Conservation (phyloP, 148 eudicot genomes). For the Cornus kousa region DNA sequence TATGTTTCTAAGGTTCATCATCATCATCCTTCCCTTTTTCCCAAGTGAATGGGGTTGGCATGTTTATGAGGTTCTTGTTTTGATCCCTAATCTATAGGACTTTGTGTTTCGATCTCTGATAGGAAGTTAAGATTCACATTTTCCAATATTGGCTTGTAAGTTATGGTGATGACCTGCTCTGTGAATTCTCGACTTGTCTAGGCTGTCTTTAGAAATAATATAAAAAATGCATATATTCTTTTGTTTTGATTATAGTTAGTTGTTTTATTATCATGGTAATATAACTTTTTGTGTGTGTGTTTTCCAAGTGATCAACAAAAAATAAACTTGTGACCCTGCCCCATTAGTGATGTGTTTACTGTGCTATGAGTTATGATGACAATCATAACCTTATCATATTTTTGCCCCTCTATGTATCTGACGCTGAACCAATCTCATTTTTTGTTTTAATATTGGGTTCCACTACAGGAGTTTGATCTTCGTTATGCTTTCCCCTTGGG, state of each 20-base stretch:
- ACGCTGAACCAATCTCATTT: not conserved
- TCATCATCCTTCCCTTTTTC: no score
- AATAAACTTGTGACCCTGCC: not conserved
- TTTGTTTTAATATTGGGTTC: not conserved
- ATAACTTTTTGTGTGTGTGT: not conserved
- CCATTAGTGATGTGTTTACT: slow-evolving; percentile 1
- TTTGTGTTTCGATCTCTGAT: not conserved
- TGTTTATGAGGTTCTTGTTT: no score
- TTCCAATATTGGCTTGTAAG: not conserved
- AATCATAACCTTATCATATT: no score
- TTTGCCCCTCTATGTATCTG: not conserved
- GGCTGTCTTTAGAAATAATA: not conserved
- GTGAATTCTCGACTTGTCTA: not conserved
- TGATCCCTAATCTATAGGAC: not conserved
- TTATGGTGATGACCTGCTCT: not conserved
- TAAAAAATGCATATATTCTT: not conserved
- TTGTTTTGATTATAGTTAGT: not conserved
- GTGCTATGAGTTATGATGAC: no score
- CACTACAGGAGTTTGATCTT: slow-evolving; percentile 73
- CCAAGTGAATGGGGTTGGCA: no score
- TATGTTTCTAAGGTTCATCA: no score
- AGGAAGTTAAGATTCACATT: no score
- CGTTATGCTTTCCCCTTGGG: slow-evolving; percentile 83
- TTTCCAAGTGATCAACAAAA: not conserved
- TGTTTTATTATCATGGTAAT: not conserved